Conservation (phyloP, 495 filamentous ascomycete species). For the Saxophila tyrrhenica region DNA sequence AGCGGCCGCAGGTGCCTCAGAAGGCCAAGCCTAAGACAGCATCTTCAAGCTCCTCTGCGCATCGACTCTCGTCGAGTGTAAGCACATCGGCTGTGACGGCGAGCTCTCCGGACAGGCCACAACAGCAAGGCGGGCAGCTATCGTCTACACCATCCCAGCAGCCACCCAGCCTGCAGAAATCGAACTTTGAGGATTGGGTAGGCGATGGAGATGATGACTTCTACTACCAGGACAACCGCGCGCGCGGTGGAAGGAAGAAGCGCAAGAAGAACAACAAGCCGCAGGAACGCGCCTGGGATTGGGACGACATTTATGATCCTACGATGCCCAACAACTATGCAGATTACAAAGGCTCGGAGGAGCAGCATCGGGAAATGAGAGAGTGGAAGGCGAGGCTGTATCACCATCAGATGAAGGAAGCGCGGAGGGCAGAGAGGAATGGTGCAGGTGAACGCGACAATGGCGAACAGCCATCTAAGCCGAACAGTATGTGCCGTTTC, state of each 20-base stretch:
- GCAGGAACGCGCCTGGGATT: slow-evolving; percentile 36
- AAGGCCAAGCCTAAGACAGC: slow-evolving; percentile 32
- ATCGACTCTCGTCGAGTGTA: slow-evolving; percentile 14
- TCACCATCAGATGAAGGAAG: slow-evolving; percentile 53
- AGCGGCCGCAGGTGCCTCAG: slow-evolving; percentile 58
- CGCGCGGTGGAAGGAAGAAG: slow-evolving; percentile 56
- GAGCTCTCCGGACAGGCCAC: slow-evolving; percentile 17
- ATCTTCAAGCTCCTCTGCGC: background rate
- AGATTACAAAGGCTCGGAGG: slow-evolving; percentile 77
- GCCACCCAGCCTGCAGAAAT: slow-evolving; percentile 35
- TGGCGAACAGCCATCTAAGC: background rate
- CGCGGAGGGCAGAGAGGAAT: slow-evolving; percentile 26
- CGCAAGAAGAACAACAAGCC: slow-evolving; percentile 58
- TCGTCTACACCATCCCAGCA: slow-evolving; percentile 6
- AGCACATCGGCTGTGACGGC: slow-evolving; percentile 7
- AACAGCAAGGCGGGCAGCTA: background rate
- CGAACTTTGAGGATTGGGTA: slow-evolving; percentile 75
- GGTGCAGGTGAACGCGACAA: background rate
- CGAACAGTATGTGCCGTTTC: slow-evolving; percentile 3
- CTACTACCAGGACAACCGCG: slow-evolving; percentile 49
- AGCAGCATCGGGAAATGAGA: slow-evolving; percentile 62
- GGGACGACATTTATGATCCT: slow-evolving; percentile 91
- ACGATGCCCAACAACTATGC: slow-evolving; percentile 73
- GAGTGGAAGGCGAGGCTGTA: slow-evolving; percentile 87
- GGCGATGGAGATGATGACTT: slow-evolving; percentile 67